Evolutionary conservation across 495 filamentous ascomycete genomes (phyloP).

Genomic region (Penicillium antarcticum): DNA sequence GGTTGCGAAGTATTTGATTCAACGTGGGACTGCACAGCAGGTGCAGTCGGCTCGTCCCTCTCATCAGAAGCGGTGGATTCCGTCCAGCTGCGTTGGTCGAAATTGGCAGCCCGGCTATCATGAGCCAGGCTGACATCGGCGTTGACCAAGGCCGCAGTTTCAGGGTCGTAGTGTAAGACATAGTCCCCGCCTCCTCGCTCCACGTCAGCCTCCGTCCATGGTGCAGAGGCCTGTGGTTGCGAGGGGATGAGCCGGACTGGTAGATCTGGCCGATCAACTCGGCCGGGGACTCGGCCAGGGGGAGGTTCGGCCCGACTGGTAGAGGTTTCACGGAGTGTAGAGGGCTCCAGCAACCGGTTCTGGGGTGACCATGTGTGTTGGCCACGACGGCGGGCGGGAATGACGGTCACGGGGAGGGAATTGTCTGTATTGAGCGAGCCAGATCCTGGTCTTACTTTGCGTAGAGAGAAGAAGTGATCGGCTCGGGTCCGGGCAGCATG

Average conservation of each 20-base stretch:
- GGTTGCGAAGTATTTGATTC: neutral
- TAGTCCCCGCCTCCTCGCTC: conserved; percentile 29
- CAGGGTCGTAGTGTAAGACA: conserved; percentile 43
- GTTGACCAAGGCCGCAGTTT: conserved; percentile 41
- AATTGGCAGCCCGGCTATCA: neutral
- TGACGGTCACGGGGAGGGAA: conserved; percentile 59
- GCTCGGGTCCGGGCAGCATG: conserved; percentile 13
- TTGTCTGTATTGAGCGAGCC: conserved; percentile 26
- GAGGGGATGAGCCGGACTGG: conserved; percentile 41
- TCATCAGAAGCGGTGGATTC: conserved; percentile 16
- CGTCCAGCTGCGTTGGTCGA: conserved; percentile 21
- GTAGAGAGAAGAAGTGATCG: conserved; percentile 32
- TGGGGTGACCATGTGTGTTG: conserved; percentile 45
- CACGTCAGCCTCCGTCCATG: conserved; percentile 35
- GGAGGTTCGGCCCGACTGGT: conserved; percentile 6
- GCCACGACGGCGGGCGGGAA: conserved; percentile 61
- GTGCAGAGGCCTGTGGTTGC: conserved; percentile 35
- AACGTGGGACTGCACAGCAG: neutral
- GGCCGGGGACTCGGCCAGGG: too few relatives aligned
- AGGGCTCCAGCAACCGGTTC: conserved; percentile 13
- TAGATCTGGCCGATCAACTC: conserved; percentile 16
- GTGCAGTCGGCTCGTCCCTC: conserved; percentile 3
- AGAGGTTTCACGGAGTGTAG: neutral
- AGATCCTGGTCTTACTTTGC: conserved; percentile 20
- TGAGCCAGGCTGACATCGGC: conserved; percentile 15